Evolutionary conservation across 2,329 filamentous ascomycete genomes (phyloP).

Genomic region (Aureobasidium musti): DNA sequence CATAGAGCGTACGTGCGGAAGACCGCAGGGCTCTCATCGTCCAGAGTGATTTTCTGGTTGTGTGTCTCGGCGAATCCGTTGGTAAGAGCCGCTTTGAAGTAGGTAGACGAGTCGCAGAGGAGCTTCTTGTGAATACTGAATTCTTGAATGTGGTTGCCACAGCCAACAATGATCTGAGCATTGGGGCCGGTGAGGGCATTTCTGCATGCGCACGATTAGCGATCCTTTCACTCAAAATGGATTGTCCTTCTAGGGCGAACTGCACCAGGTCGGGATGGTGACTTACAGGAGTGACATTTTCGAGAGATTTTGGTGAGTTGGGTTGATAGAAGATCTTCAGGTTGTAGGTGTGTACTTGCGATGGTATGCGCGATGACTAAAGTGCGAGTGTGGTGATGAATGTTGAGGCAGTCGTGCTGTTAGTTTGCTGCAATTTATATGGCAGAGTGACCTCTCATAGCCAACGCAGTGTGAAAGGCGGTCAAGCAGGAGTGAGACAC

Average conservation of each 20-base stretch:
- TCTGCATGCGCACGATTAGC: background rate
- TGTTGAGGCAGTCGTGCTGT: background rate
- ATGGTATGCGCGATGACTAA: background rate
- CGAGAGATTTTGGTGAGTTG: background rate
- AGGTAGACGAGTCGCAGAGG: background rate
- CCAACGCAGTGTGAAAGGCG: background rate
- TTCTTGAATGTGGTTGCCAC: background rate
- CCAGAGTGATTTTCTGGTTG: background rate
- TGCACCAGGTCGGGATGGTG: background rate
- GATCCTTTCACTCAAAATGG: too few relatives aligned
- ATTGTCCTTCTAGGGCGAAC: too few relatives aligned
- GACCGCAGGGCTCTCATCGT: background rate
- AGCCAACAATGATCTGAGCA: background rate
- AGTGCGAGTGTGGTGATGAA: background rate
- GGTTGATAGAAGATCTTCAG: background rate
- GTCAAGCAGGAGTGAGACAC: background rate
- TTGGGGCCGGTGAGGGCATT: background rate
- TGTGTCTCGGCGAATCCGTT: background rate
- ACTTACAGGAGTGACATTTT: background rate
- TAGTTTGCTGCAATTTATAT: background rate
- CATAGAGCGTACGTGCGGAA: background rate
- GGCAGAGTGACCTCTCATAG: too few relatives aligned
- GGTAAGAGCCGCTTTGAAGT: slow-evolving; percentile 5
- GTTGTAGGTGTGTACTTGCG: background rate
- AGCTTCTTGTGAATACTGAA: background rate